Evolutionary conservation across 805 yeast genomes (phyloP).

Genomic region (Spathaspora gorwiae): DNA sequence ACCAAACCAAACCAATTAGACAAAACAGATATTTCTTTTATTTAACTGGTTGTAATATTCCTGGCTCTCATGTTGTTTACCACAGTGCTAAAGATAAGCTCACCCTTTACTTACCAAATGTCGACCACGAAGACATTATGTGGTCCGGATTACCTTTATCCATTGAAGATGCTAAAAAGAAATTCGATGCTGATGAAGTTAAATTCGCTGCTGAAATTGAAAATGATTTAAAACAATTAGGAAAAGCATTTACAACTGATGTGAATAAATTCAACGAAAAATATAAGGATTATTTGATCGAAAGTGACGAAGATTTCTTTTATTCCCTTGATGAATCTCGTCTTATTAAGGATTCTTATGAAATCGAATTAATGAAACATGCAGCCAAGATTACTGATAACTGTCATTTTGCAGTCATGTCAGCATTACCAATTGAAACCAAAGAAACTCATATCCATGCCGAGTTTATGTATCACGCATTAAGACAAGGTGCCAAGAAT

Average conservation of each 20-base stretch:
- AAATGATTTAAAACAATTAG: constrained; percentile 23
- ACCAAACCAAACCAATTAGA: constrained; percentile 71
- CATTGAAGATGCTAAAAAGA: constrained; percentile 55
- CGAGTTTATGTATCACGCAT: constrained; percentile 87
- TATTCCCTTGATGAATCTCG: constrained; percentile 86
- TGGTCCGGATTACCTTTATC: constrained; percentile 91
- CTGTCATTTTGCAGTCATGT: constrained; percentile 88
- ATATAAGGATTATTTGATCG: constrained; percentile 33
- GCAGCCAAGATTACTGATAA: constrained; percentile 85
- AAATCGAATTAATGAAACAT: constrained; percentile 67
- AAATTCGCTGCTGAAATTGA: constrained; percentile 52
- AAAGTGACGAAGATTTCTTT: constrained; percentile 44
- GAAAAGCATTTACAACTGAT: constrained; percentile 50
- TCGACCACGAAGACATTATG: constrained; percentile 87
- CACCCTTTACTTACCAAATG: constrained; percentile 72
- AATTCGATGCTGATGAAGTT: constrained; percentile 81
- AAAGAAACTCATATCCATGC: constrained; percentile 94
- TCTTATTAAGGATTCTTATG: constrained; percentile 77
- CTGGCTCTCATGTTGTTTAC: constrained; percentile 69
- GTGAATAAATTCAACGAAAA: constrained; percentile 41
- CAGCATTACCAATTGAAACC: constrained; percentile 80
- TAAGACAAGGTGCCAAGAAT: constrained; percentile 87
- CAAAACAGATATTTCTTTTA: constrained; percentile 91
- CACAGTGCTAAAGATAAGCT: constrained; percentile 50
- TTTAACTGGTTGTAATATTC: constrained; percentile 75